Evolutionary conservation across 192 early-diverging fungal species (phyloP).

Genomic region (Coemansia sp.): DNA sequence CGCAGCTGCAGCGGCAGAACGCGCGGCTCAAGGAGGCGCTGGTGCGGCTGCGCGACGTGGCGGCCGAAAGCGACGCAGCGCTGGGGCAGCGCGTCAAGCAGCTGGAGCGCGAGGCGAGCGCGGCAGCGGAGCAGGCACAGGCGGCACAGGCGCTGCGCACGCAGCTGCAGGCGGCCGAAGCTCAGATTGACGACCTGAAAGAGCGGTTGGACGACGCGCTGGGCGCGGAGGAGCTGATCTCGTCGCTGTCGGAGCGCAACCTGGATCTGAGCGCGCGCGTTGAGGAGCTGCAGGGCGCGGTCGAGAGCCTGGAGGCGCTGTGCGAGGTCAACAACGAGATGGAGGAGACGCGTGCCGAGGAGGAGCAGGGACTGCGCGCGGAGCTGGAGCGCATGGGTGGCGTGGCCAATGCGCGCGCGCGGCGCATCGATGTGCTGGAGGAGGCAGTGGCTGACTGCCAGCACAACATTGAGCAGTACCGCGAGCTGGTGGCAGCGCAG

Average conservation of each 20-base stretch:
- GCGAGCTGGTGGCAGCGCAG: conserved; percentile 73
- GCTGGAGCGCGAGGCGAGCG: conserved; percentile 68
- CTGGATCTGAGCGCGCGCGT: conserved; percentile 65
- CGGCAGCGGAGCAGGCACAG: conserved; percentile 59
- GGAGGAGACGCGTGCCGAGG: conserved; percentile 89
- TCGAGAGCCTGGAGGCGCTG: conserved; percentile 89
- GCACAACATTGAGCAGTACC: conserved; percentile 79
- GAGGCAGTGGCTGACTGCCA: conserved; percentile 87
- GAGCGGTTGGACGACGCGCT: conserved; percentile 76
- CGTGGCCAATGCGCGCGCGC: conserved; percentile 60
- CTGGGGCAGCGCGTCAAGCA: conserved; percentile 59
- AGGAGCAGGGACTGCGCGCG: conserved; percentile 77
- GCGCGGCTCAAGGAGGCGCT: conserved; percentile 88
- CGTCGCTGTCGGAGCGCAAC: conserved; percentile 82
- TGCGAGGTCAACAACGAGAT: conserved; percentile 90
- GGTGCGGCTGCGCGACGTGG: conserved; percentile 76
- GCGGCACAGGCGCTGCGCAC: conserved; percentile 45
- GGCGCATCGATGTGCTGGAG: conserved; percentile 62
- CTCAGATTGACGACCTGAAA: conserved; percentile 80
- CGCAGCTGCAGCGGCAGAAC: conserved; percentile 78
- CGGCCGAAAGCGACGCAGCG: conserved; percentile 68
- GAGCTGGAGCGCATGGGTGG: conserved; percentile 76
- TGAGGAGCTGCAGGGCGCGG: conserved; percentile 71
- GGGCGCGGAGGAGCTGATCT: conserved; percentile 82
- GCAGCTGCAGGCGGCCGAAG: conserved; percentile 63